Percentiles rank a stretch among this genome's conserved stretches.
Conservation (phyloP, 148 eudicot species). For the Heliamphora exappendiculata region DNA sequence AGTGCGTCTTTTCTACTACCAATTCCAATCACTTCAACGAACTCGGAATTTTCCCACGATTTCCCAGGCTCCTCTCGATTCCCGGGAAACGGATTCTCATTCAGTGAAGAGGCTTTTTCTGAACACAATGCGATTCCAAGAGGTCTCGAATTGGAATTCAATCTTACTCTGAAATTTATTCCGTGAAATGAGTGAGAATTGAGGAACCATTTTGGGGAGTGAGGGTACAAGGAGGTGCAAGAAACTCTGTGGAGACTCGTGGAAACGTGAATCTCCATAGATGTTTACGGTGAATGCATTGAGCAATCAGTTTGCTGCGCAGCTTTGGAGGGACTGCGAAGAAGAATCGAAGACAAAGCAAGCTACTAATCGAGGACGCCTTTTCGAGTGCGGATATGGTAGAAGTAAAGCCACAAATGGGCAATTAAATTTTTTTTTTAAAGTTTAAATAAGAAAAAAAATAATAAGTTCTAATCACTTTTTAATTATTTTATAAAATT, state of each 20-base stretch:
- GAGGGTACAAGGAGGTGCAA: neutral
- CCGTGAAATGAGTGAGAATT: neutral
- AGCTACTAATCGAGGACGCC: too few relatives aligned
- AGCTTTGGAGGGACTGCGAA: neutral
- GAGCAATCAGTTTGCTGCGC: neutral
- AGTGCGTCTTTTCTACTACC: slow-evolving; percentile 44
- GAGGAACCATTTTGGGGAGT: neutral
- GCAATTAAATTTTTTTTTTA: too few relatives aligned
- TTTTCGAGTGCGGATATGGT: too few relatives aligned
- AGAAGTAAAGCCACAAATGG: too few relatives aligned
- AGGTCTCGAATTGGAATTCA: neutral
- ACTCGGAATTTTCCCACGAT: slow-evolving; percentile 2
- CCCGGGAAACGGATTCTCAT: neutral
- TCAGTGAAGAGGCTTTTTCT: neutral
- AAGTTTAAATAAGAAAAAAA: too few relatives aligned
- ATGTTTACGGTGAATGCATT: neutral
- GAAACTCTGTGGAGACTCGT: neutral
- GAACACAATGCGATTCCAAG: neutral
- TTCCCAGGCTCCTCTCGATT: neutral
- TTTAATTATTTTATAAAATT: too few relatives aligned
- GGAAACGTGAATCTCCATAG: slow-evolving; percentile 1
- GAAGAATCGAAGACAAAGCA: neutral
- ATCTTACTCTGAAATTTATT: neutral
- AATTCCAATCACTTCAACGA: slow-evolving; percentile 36
- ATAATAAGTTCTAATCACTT: too few relatives aligned